Evolutionary conservation across 176 grass and related monocot genomes (phyloP).

Genomic region (Eragrostis nindensis): DNA sequence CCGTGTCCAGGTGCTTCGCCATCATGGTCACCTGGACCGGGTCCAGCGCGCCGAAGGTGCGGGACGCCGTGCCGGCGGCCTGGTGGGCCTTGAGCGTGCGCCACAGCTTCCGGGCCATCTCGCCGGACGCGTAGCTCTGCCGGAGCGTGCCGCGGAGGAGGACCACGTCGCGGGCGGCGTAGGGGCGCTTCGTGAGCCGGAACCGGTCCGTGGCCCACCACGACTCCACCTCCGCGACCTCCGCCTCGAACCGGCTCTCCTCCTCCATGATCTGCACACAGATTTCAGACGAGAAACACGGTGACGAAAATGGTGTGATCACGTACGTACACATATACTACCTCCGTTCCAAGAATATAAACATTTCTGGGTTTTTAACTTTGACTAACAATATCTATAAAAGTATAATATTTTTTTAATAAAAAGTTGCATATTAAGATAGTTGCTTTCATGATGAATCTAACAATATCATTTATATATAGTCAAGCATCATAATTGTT

Average conservation of each 20-base stretch:
- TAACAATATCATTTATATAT: too few species aligned
- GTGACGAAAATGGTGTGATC: not conserved
- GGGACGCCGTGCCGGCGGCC: slow-evolving; percentile 72
- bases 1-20: slow-evolving; percentile 89
- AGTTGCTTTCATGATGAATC: too few species aligned
- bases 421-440: too few species aligned
- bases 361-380: too few species aligned
- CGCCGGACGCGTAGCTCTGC: slow-evolving; percentile 84
- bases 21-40: slow-evolving; percentile 95
- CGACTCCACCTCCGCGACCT: slow-evolving; percentile 75
- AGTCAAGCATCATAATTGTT: too few species aligned
- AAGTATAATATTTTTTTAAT: too few species aligned
- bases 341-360: too few species aligned
- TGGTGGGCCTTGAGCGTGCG: slow-evolving; percentile 79
- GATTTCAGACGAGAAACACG: not conserved
- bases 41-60: slow-evolving; percentile 91
- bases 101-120: slow-evolving; percentile 88
- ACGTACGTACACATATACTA: too few species aligned
- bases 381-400: too few species aligned
- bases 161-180: slow-evolving; percentile 72
- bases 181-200: slow-evolving; percentile 74
- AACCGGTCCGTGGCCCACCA: slow-evolving; percentile 90
- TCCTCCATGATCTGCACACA: slow-evolving; percentile 80
- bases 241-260: slow-evolving; percentile 85
- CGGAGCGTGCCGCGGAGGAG: slow-evolving; percentile 89